phyloP scores from a whole-genome alignment of 208 protist genomes.

The Leishmania turanica region DNA sequence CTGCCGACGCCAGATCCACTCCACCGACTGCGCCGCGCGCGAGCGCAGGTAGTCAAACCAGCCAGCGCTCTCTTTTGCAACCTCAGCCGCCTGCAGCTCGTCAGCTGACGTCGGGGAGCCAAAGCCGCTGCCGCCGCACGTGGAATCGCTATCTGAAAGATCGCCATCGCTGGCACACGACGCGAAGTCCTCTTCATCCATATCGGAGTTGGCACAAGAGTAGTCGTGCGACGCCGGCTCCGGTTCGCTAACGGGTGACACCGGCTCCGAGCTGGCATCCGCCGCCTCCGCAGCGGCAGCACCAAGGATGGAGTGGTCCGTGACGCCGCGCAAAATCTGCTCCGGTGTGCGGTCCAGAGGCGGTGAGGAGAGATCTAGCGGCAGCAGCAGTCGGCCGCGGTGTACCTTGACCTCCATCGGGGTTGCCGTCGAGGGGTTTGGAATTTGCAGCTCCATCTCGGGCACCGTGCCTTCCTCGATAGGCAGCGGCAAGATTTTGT shows the following conservation, averaged over 20 bases:
- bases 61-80: conserved; percentile 15
- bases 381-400: conserved; percentile 35
- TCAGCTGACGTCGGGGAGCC: conserved; percentile 19
- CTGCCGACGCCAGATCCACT: conserved; percentile 69
- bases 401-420: conserved; percentile 47
- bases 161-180: conserved; percentile 73
- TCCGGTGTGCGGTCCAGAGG: conserved; percentile 43
- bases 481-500: conserved; percentile 54
- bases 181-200: conserved; percentile 48
- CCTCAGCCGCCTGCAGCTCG: not conserved
- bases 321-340: conserved; percentile 59
- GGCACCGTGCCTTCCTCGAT: conserved; percentile 58
- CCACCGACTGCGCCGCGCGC: conserved; percentile 49
- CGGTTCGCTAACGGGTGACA: conserved; percentile 12
- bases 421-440: conserved; percentile 52
- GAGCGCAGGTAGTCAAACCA: conserved; percentile 53
- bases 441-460: conserved; percentile 63
- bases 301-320: conserved; percentile 56
- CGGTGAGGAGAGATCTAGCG: conserved; percentile 32
- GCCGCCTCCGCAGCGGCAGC: conserved; percentile 2
- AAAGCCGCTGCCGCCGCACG: conserved; percentile 17
- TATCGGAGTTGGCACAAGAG: conserved; percentile 15
- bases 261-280: conserved; percentile 19
- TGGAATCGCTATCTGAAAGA: conserved; percentile 30
- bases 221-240: conserved; percentile 15